Percentiles rank a stretch among this genome's conserved stretches.
Evolutionary conservation across 495 filamentous ascomycete genomes (phyloP).

Genomic region (Aspergillus baeticus): DNA sequence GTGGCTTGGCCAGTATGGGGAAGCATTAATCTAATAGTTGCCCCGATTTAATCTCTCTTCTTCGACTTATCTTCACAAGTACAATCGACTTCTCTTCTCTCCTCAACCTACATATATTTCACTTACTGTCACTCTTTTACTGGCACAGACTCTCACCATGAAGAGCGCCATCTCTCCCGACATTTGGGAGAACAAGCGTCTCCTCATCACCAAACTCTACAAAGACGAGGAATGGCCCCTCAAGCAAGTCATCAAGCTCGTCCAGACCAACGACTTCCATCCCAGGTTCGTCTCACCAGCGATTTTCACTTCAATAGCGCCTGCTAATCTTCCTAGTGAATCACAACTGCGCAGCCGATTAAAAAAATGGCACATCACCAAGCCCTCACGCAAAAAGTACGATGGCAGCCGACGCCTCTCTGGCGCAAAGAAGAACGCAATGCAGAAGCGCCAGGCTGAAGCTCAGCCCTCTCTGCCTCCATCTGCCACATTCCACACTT

Average conservation of each 20-base stretch:
- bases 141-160: constrained; percentile 4
- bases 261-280: constrained; percentile 11
- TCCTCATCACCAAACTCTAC: constrained; percentile 15
- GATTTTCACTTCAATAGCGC: background rate
- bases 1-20: background rate
- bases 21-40: no score
- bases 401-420: constrained; percentile 1
- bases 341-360: constrained; percentile 12
- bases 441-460: background rate
- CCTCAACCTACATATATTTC: background rate
- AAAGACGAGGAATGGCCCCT: constrained; percentile 20
- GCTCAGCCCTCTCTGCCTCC: background rate
- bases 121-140: background rate
- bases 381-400: constrained; percentile 17
- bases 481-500: background rate
- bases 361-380: constrained; percentile 21
- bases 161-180: constrained; percentile 11
- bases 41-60: no score
- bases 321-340: constrained; percentile 3
- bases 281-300: constrained; percentile 4
- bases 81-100: no score
- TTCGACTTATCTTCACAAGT: no score
- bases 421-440: constrained; percentile 1
- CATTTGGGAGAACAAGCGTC: constrained; percentile 17
- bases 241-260: constrained; percentile 17